Evolutionary conservation across 2,329 filamentous ascomycete species (phyloP), one percentile per base, ranked within the genome.

Genomic region (Fusarium circinatum): DNA sequence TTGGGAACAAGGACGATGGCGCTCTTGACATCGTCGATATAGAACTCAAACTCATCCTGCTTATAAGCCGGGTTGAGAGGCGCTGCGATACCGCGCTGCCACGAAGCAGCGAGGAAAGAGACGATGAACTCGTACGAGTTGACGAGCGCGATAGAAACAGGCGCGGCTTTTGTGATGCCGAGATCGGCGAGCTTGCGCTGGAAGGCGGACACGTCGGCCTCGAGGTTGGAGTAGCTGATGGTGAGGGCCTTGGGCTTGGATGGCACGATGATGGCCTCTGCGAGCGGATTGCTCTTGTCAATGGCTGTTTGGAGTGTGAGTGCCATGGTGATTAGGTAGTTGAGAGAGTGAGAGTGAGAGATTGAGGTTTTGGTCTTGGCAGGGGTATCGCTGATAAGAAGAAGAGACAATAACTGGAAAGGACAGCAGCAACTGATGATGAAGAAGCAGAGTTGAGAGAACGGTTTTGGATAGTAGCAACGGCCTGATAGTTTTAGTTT

Each of bases 51-150:
- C 82, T 97, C 94, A 65, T 91, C 91, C 83, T 96, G 93, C 85
- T 95, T 97, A 86, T 97, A 97, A 49, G 91, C 92, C 45, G 94
- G 91, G 82, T 97, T 97, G 74, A 97, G 85, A n/a, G 94, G 94
- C 7, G 94, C 94, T 13, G 94, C 94, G 76, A 96, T 92, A 36
- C 87, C 93, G 78, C 94, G 89, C 85, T 96, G 94, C 90, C 92
- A 94, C n/a, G 93, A 90, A 24, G 91, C 89, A n/a, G 94, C 94
- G 49, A 97, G 88, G 83, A 97, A 97, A 5, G 94, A 91, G 64
- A 96, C 91, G 80, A 97, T 93, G 84, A 97, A 96, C 82, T 95
- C 93, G 83, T 94, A 95, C 60, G 92, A 94, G 85, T 97, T 97
- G 67, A 92, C 89, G 24, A 95, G 88, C 34, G 94, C 93, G 80